Percentiles rank a stretch among this genome's conserved stretches.
Conservation (phyloP, 345 rosid genomes). For the Arabis alpina region DNA sequence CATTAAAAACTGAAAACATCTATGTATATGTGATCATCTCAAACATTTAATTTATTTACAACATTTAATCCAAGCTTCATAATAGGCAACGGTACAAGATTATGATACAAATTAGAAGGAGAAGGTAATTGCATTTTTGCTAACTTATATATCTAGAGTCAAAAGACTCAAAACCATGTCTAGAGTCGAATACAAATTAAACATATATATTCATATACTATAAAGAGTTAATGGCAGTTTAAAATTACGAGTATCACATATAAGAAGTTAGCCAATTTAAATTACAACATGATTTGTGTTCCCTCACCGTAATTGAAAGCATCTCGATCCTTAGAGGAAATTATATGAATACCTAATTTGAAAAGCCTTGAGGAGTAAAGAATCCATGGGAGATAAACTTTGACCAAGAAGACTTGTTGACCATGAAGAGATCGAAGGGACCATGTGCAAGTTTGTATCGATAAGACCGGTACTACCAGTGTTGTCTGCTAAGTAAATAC, state of each 20-base stretch:
- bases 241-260: neutral
- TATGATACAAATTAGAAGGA: too few relatives aligned
- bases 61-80: too few relatives aligned
- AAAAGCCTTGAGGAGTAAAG: conserved; percentile 29
- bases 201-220: neutral
- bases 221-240: neutral
- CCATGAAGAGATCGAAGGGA: conserved; percentile 27
- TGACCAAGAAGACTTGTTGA: conserved; percentile 34
- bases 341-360: conserved; percentile 19
- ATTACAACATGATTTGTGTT: neutral
- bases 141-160: too few relatives aligned
- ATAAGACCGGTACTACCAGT: neutral
- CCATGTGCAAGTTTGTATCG: conserved; percentile 8
- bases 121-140: too few relatives aligned
- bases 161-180: neutral
- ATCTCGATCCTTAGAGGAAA: conserved; percentile 16
- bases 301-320: neutral
- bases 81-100: too few relatives aligned
- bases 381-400: conserved; percentile 30
- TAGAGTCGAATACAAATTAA: neutral
- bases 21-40: too few relatives aligned
- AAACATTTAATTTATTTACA: too few relatives aligned
- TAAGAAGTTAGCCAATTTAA: neutral
- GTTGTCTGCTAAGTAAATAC: conserved; percentile 6
- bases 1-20: too few relatives aligned